These are phyloP conservation scores for Candida sp. DNA, from an alignment of 1,139 yeast genomes.

Conservation along the genomic window DNA sequence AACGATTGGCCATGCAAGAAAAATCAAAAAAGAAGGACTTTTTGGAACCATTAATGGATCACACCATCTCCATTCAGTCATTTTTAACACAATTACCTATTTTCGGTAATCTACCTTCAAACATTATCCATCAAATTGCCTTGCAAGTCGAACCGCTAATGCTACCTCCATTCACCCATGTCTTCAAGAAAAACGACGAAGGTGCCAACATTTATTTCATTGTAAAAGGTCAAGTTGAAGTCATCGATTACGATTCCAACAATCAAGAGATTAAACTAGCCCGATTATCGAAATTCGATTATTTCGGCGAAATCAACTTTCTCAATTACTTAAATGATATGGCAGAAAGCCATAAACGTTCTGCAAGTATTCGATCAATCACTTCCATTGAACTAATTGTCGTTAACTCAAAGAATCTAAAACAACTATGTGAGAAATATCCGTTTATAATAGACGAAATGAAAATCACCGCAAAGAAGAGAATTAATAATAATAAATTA, in stretches of 20 bases:
- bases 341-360: constrained; percentile 27
- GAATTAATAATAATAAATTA: constrained; percentile 25
- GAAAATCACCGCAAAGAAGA: constrained; percentile 54
- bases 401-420: constrained; percentile 51
- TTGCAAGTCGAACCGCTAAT: constrained; percentile 56
- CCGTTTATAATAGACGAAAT: constrained; percentile 60
- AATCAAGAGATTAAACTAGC: constrained; percentile 45
- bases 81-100: constrained; percentile 56
- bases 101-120: constrained; percentile 53
- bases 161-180: constrained; percentile 54
- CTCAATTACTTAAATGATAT: constrained; percentile 43
- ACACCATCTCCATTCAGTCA: constrained; percentile 53
- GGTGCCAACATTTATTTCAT: constrained; percentile 68
- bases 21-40: constrained; percentile 38
- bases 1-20: constrained; percentile 66
- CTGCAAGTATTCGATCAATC: constrained; percentile 63
- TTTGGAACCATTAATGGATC: constrained; percentile 22
- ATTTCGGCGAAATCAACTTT: constrained; percentile 78
- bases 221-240: constrained; percentile 69
- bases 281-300: constrained; percentile 57
- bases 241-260: constrained; percentile 38
- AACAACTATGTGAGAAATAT: constrained; percentile 50
- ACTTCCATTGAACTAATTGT: constrained; percentile 59
- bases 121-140: constrained; percentile 60
- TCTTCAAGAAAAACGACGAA: constrained; percentile 55